Conservation (phyloP, 2,329 filamentous ascomycete species). For the Aspergillus ochraceus region DNA sequence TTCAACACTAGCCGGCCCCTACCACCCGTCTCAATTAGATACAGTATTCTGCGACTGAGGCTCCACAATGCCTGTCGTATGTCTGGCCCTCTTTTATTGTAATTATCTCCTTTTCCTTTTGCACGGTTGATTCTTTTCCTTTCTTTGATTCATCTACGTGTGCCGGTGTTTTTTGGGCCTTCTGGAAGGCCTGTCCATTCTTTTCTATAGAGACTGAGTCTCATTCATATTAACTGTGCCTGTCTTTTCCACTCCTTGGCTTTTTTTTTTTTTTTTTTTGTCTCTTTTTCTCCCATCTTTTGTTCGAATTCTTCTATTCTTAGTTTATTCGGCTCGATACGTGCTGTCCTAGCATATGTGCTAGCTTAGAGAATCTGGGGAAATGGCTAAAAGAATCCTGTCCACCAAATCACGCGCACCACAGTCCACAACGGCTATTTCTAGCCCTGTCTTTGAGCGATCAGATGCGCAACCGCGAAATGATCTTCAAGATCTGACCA, state of each 20-base stretch:
- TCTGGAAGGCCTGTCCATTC: conserved; percentile 44
- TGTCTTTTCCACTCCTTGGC: conserved; percentile 9
- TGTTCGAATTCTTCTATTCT: neutral
- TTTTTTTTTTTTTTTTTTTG: conserved; percentile 1
- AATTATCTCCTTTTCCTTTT: conserved; percentile 13
- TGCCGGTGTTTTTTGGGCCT: conserved; percentile 21
- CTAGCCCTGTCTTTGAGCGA: conserved; percentile 33
- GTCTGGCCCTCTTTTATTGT: conserved; percentile 4
- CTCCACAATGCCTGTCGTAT: conserved; percentile 20
- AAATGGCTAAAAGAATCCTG: conserved; percentile 33
- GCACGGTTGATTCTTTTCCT: conserved; percentile 20
- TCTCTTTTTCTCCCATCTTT: neutral
- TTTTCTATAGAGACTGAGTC: conserved; percentile 23
- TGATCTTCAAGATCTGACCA: conserved; percentile 24
- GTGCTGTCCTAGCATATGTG: neutral
- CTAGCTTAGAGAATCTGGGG: neutral
- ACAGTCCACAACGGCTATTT: conserved; percentile 28
- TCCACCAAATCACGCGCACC: conserved; percentile 29
- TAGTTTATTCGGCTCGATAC: neutral
- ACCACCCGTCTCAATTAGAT: conserved; percentile 16
- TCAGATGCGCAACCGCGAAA: conserved; percentile 33
- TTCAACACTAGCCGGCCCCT: conserved; percentile 14
- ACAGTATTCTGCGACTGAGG: conserved; percentile 12
- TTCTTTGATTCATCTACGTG: conserved; percentile 14
- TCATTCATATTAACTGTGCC: conserved; percentile 12